Evolutionary conservation across 345 rosid genomes (phyloP), one percentile per base, ranked within the genome.

Genomic region (Gossypium raimondii): DNA sequence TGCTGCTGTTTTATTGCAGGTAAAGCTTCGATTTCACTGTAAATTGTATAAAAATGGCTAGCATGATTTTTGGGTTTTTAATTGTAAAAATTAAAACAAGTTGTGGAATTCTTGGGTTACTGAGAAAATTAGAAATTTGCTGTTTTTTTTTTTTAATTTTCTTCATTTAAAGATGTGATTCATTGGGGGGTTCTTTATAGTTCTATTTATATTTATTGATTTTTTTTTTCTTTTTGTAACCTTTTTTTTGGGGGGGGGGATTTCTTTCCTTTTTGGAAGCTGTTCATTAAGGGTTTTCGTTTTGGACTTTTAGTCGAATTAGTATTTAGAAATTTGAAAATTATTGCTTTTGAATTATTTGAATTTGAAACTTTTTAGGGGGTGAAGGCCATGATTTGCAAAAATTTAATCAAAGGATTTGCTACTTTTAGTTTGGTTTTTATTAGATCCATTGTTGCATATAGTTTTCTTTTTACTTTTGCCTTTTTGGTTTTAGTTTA

Each of bases 1-100:
- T 61, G 78, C 72, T 70, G 71, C 84, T 76, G 71, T 82, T 73
- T 17, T 86, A 66, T 85, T 83, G 72, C 78, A 85, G 87, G 98
- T 92, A 59, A 67, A 85, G 88, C 78, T 82, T 45, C 34, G 7
- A 50, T 45, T 2, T 44, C 29, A 24, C 62, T 60, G 51, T 41
- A 69, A 51, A 17, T 70, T 16, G 47, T 51, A 69, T 57, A 10
- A 20, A 69, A 51, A 34, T 27, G 12, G 45, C 10, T 52, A 9
- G 47, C 47, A 70, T 29, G 61, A 52, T 70, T 64, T 70, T 4
- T 50, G 44, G 72, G 72, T 50, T 68, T 34, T 68, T 50, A 25
- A 50, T 27, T 48, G 22, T 68, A 8, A 22, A 68, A 48, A 68
- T 22, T 5, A 50, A 41, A 16, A 14, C 14, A 50, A 16, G 72